Evolutionary conservation across 1,139 yeast genomes (phyloP), one percentile per base, ranked within the genome.

Genomic region (Suhomyces bokatorum): DNA sequence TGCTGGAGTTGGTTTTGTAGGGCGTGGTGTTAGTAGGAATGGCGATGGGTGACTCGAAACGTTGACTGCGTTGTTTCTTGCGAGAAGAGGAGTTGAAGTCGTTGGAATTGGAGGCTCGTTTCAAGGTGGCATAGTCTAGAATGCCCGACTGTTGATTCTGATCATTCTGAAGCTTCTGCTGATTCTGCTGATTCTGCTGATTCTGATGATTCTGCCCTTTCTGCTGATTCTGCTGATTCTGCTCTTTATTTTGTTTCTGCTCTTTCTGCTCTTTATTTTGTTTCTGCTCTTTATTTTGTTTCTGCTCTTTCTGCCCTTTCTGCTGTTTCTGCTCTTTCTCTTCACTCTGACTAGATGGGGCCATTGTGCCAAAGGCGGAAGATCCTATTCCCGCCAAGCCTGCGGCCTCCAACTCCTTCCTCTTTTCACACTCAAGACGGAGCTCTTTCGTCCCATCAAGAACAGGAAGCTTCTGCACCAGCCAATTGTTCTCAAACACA

Each of bases 401-500:
- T 3, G 44, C 40, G 9, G 44, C 37, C 15, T 38, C 42, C 20
- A 44, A 34, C 10, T 43, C 40, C 40, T 46, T 47, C 35, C 48
- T 42, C 14, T 35, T 16, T 17, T 39, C 47, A 35, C 54, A 49
- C 22, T 46, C 53, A 32, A 63, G 52, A 36, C 46, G 52, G 32
- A 59, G 40, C 11, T 40, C 46, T n/a, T 50, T 53, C 5, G 48
- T 44, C 33, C 57, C 59, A 41, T 66, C 70, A 32, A 84, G 57
- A 1, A 80, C 59, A 0, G 93, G 91, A 1, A 86, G 53, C 27
- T 66, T 65, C 59, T 81, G 86, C 9, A 49, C 55, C 9, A 58
- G 59, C 95, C 95, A 87, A 54, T 85, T 78, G 50, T 81, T 83
- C 1, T 63, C 56, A 70, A 78, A 73, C 4, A 85, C 59, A 35